Conservation (phyloP, 768 basidiomycete genomes). For the Basidioascus undulatus region DNA sequence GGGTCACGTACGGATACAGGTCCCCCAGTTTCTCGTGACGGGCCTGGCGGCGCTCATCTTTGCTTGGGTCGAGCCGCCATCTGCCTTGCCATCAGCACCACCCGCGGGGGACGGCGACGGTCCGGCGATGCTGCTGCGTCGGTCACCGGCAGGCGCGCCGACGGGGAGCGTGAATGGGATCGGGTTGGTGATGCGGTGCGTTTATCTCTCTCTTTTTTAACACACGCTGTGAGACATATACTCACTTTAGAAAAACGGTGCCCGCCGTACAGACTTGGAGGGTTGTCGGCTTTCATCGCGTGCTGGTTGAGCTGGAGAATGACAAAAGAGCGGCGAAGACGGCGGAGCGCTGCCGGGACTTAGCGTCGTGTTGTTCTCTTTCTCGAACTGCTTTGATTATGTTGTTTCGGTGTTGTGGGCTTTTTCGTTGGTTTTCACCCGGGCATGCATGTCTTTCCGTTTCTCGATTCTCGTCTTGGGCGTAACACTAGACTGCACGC, state of each 20-base stretch:
- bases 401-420: too few species aligned
- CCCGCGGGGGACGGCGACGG: not conserved
- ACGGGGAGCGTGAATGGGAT: constrained; percentile 1
- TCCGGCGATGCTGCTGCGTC: not conserved
- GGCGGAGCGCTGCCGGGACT: too few species aligned
- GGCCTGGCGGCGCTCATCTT: constrained; percentile 68
- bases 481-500: too few species aligned
- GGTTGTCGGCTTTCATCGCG: constrained; percentile 4
- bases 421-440: too few species aligned
- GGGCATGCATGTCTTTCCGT: too few species aligned
- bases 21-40: constrained; percentile 83
- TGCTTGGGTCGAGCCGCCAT: constrained; percentile 45
- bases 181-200: constrained; percentile 8
- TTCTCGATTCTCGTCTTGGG: too few species aligned
- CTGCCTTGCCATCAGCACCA: constrained; percentile 1
- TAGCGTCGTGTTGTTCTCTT: too few species aligned
- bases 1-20: constrained; percentile 15
- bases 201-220: not conserved
- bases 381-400: too few species aligned
- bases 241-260: not conserved
- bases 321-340: constrained; percentile 4
- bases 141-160: not conserved
- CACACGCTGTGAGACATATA: too few species aligned
- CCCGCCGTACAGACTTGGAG: constrained; percentile 3
- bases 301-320: constrained; percentile 5